Evolutionary conservation across 257 asterid genomes (phyloP), one percentile per base, ranked within the genome.

Genomic region (Gentiana straminea): DNA sequence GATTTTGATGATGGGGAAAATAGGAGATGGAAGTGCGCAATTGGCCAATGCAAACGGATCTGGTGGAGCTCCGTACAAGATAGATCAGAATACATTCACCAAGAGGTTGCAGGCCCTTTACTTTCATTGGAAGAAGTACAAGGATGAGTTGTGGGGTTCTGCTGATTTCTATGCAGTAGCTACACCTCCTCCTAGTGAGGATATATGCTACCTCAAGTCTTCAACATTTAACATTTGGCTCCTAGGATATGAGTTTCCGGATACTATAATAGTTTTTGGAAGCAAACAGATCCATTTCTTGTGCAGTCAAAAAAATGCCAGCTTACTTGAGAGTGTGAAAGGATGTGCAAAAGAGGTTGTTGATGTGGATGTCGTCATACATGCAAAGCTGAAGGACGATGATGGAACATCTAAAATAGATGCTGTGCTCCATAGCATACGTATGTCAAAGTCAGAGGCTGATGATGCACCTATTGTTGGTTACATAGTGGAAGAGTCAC

Each of bases 241-340:
- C 66, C 76, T 84, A 54, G 94, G 90, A 15, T 78, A 84, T 64
- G 94, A 84, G 49, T 84, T 81, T 62, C 84, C 90, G 0, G 94
- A 84, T 58, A 84, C 94, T 3, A 77, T 84, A 54, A 84, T 84
- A 79, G 83, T 79, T 79, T 54, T 84, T 3, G 75, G 73, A 13
- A 73, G 68, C 35, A 73, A 70, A 54, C 73, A 79, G n/a, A 75
- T 84, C 35, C 71, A 84, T 75, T 81, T 79, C 46, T 60, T 81
- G n/a, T 81, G 89, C 71, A 77, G 83, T 64, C 83, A 66, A 57
- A 84, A 84, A 64, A 84, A 81, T 61, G 90, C 79, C 51, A 62
- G 77, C 3, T 49, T 84, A 67, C 86, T 84, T 12, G 74, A 77
- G 48, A 77, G 58, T 65, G 73, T 81, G 49, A 81, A 67, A 67